Base-by-base conservation (phyloP, 768 basidiomycete species). In the Pluteus cervinus region DNA sequence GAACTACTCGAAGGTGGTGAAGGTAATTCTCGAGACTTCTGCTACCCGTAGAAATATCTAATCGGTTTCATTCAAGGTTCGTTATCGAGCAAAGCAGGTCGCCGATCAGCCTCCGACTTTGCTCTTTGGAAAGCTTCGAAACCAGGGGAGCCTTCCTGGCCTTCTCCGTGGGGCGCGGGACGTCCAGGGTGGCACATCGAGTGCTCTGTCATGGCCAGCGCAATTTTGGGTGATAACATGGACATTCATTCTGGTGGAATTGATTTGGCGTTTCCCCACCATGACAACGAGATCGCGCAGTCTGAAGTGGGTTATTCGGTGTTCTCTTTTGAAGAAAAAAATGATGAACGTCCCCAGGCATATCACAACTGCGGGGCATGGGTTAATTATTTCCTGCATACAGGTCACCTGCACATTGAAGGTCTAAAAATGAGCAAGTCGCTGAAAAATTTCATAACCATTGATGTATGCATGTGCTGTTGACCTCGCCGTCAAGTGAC, bases 371-470 rank as follows among this genome's bases (percentile, higher is more conserved):
- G 90, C 62, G 57, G 69, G 18, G 73, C 91, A 46, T 99, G 96
- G 96, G 93, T 98, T 48, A 97, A 96, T 56, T 99, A 98, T 59
- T 99, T 99, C 68, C 66, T 98, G 33, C 96, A 99, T 61, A 98
- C 94, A 0, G 96, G 96, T 8, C 96, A 99, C 66, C 66, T 99
- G 23, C 93, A 98, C 58, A 98, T 99, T 49, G 91, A 96, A 57
- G 96, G 96, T 7, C 68, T 96, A 41, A 99, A 99, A 62, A 99
- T 99, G 96, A 92, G 88, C 66, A 99, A 99, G 63, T 93, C 90
- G 7, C 63, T 99, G 45, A 99, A 99, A 61, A 99, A 99, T 55
- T 99, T 98, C 56, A 96, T 98, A 51, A 97, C 96, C 5, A 96
- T 99, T 40, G 82, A 87, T 50, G 86, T 87, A 52, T 57, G 82